These are phyloP conservation scores for Leccinum pallidistipes DNA, from an alignment of 1,284 basidiomycete species.

Conservation along the genomic window DNA sequence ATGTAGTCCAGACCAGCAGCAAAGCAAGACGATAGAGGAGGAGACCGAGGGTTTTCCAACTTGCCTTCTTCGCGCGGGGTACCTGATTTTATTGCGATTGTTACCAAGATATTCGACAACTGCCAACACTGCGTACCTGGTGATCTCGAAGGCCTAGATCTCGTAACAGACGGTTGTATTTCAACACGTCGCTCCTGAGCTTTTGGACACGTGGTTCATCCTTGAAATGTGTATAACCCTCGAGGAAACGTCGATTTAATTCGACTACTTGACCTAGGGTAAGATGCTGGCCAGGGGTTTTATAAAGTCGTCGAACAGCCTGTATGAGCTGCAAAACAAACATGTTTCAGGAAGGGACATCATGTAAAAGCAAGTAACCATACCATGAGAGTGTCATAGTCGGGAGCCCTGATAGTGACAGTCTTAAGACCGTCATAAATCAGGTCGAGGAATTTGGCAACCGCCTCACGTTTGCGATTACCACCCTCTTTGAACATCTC, in stretches of 20 bases:
- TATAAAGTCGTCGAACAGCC: slow-evolving; percentile 93
- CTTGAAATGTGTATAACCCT: slow-evolving; percentile 93
- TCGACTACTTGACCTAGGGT: slow-evolving; percentile 97
- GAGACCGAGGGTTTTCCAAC: slow-evolving; percentile 88
- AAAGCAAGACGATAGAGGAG: slow-evolving; percentile 85
- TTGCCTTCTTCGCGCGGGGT: slow-evolving; percentile 77
- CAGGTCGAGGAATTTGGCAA: slow-evolving; percentile 86
- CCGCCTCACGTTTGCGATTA: slow-evolving; percentile 86
- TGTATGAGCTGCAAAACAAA: slow-evolving; percentile 73
- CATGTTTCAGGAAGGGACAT: slow-evolving; percentile 2
- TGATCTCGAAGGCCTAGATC: slow-evolving; percentile 98
- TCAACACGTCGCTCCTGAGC: slow-evolving; percentile 82
- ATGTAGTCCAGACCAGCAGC: slow-evolving; percentile 80
- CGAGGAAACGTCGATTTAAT: slow-evolving; percentile 91
- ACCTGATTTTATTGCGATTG: slow-evolving; percentile 48
- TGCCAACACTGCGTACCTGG: slow-evolving; percentile 61
- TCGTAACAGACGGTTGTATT: slow-evolving; percentile 89
- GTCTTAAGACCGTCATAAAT: slow-evolving; percentile 97
- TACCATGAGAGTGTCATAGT: slow-evolving; percentile 98
- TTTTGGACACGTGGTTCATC: slow-evolving; percentile 90
- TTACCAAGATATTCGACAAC: not conserved
- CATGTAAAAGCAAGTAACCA: slow-evolving; percentile 9
- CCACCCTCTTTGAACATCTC: slow-evolving; percentile 93
- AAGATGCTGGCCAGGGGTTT: slow-evolving; percentile 92
- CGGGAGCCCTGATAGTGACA: slow-evolving; percentile 94